These are phyloP conservation scores for Cutaneotrichosporon arboriforme DNA, from an alignment of 1,284 basidiomycete genomes.

Conservation along the genomic window DNA sequence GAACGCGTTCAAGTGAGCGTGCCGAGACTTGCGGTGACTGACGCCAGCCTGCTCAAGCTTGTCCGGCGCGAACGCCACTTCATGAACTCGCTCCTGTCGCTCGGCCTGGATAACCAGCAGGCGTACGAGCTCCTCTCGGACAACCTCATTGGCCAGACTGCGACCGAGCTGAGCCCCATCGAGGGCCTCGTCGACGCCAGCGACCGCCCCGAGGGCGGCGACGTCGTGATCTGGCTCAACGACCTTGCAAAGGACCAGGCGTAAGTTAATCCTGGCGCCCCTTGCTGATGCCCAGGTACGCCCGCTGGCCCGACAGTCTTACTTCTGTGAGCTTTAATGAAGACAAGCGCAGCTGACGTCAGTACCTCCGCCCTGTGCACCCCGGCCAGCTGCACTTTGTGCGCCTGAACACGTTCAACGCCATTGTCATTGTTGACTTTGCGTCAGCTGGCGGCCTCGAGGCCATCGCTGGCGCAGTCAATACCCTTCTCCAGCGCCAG, in stretches of 20 bases:
- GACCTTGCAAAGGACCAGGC: slow-evolving; percentile 77
- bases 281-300: slow-evolving; percentile 26
- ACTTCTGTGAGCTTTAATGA: slow-evolving; percentile 25
- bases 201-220: slow-evolving; percentile 72
- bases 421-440: slow-evolving; percentile 72
- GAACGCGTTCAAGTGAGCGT: slow-evolving; percentile 60
- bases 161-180: slow-evolving; percentile 54
- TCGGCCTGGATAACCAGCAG: slow-evolving; percentile 61
- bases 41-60: slow-evolving; percentile 58
- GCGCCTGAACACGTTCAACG: slow-evolving; percentile 71
- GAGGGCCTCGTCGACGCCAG: slow-evolving; percentile 82
- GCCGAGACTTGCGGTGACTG: slow-evolving; percentile 1
- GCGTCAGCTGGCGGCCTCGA: slow-evolving; percentile 58
- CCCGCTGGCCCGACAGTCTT: slow-evolving; percentile 29
- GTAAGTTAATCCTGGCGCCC: slow-evolving; percentile 41
- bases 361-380: slow-evolving; percentile 38
- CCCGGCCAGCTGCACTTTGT: slow-evolving; percentile 70
- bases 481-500: slow-evolving; percentile 51
- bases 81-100: slow-evolving; percentile 58
- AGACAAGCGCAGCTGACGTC: slow-evolving; percentile 2
- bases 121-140: slow-evolving; percentile 69
- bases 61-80: slow-evolving; percentile 67
- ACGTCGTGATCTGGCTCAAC: slow-evolving; percentile 78
- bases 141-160: slow-evolving; percentile 54
- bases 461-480: slow-evolving; percentile 59